Evolutionary conservation across 805 yeast species (phyloP), one percentile per base, ranked within the genome.

Genomic region (Hanseniaspora occidentalis): DNA sequence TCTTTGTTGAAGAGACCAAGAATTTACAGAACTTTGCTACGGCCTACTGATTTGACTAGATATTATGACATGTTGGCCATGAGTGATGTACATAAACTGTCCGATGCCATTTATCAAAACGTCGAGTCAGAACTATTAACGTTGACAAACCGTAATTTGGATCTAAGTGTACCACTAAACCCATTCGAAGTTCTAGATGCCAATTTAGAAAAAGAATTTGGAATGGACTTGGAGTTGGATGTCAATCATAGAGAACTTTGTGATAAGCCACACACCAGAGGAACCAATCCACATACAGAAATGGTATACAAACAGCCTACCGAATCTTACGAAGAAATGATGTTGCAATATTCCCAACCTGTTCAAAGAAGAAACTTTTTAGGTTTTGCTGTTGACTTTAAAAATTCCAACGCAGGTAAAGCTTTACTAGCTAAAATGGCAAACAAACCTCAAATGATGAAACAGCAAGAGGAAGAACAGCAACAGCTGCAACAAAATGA

Each of bases 111-210:
- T 40, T 80, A 94, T 2, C 66, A 84, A 22, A 79, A 77, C 40
- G 75, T 89, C 73, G 97, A 92, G 60, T 69, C 89, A n/a, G 96
- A 88, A 58, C 75, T 88, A 20, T 63, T 89, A 39, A 73, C 84
- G 0, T 64, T 85, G 37, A 82, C 95, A 2, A 73, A 81, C 45
- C 70, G 97, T 45, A 81, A 84, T 45, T 57, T 89, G 23, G 79
- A 84, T 50, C 62, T 89, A 41, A 69, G 79, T 11, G 85, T 83
- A 1, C 82, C 88, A 0, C 57, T 78, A 45, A 79, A 82, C 51
- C 89, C 88, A 4, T 80, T 73, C 53, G 56, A 57, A 25, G 48
- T 67, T 37, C 71, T 69, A 37, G 70, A 66, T 31, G 47, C 44
- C 34, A 20, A 67, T 27, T 50, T 71, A 3, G 56, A 57, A 41